Percentiles rank a stretch among this genome's conserved stretches.
phyloP scores from a whole-genome alignment of 2,329 filamentous ascomycete species.

The Teratosphaeria nubilosa region DNA sequence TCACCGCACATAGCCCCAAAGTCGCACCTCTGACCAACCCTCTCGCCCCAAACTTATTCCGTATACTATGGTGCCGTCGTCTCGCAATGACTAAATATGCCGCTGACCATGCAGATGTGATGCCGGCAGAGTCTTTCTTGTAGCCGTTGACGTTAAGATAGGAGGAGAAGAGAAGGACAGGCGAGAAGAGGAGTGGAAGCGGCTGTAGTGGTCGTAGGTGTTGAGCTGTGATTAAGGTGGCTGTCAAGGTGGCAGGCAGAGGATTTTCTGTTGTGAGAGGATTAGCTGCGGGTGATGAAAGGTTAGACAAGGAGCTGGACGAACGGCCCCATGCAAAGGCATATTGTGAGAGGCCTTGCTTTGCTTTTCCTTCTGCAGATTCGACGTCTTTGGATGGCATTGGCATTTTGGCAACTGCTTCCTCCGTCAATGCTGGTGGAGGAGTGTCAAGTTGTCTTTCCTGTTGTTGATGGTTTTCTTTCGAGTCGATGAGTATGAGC shows the following conservation, averaged over 20 bases:
- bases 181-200: slow-evolving; percentile 58
- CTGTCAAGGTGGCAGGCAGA: slow-evolving; percentile 54
- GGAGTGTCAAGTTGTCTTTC: neutral
- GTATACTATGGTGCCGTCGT: slow-evolving; percentile 43
- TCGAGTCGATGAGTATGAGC: neutral
- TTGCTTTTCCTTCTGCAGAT: slow-evolving; percentile 24
- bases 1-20: slow-evolving; percentile 40
- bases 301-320: slow-evolving; percentile 17
- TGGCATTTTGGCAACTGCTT: slow-evolving; percentile 17
- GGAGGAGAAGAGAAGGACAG: slow-evolving; percentile 54
- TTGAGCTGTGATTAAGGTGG: slow-evolving; percentile 56
- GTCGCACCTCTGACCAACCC: slow-evolving; percentile 44
- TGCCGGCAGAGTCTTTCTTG: slow-evolving; percentile 53
- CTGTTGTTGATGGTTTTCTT: slow-evolving; percentile 1
- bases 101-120: slow-evolving; percentile 55
- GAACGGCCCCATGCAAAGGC: slow-evolving; percentile 44
- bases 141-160: slow-evolving; percentile 56
- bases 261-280: slow-evolving; percentile 49
- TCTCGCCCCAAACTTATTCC: slow-evolving; percentile 39
- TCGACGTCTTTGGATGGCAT: slow-evolving; percentile 31
- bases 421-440: neutral
- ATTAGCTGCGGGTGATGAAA: slow-evolving; percentile 4
- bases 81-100: slow-evolving; percentile 53
- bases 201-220: slow-evolving; percentile 56
- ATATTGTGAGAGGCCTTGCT: slow-evolving; percentile 34